Percentiles rank a stretch among this genome's conserved stretches.
These are phyloP conservation scores for Schwanniomyces sp. DNA, from an alignment of 805 yeast genomes.

Conservation along the genomic window DNA sequence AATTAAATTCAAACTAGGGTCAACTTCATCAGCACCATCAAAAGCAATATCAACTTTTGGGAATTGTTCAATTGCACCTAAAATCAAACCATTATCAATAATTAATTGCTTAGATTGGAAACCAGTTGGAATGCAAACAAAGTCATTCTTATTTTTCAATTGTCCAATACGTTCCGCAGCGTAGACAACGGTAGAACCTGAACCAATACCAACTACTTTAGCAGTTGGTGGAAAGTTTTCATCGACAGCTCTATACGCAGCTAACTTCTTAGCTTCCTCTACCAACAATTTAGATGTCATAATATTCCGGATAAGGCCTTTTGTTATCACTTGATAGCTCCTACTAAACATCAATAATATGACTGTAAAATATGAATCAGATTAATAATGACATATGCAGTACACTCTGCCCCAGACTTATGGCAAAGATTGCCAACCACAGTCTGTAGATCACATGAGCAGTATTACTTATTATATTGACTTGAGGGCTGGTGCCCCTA, in stretches of 20 bases:
- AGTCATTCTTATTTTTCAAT: conserved; percentile 47
- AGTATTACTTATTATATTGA: neutral
- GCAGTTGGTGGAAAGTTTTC: conserved; percentile 71
- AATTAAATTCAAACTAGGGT: conserved; percentile 73
- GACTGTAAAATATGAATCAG: neutral
- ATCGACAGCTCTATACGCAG: conserved; percentile 92
- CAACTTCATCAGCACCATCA: conserved; percentile 99
- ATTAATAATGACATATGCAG: neutral
- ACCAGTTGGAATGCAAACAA: conserved; percentile 92
- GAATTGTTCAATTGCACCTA: conserved; percentile 82
- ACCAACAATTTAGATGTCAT: conserved; percentile 26
- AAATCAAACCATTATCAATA: conserved; percentile 70
- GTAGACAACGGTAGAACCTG: conserved; percentile 96
- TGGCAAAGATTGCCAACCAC: neutral
- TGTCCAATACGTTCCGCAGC: conserved; percentile 94
- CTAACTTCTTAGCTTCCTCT: conserved; percentile 83
- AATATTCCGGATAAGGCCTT: neutral
- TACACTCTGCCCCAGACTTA: neutral
- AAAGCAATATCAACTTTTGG: conserved; percentile 88
- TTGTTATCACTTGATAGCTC: neutral
- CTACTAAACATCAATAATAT: neutral
- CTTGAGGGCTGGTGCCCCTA: neutral
- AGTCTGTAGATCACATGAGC: neutral
- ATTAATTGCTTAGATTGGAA: conserved; percentile 91
- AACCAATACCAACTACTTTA: conserved; percentile 87